phyloP scores from a whole-genome alignment of 208 protist species.

The Wallacemonas rigidus region DNA sequence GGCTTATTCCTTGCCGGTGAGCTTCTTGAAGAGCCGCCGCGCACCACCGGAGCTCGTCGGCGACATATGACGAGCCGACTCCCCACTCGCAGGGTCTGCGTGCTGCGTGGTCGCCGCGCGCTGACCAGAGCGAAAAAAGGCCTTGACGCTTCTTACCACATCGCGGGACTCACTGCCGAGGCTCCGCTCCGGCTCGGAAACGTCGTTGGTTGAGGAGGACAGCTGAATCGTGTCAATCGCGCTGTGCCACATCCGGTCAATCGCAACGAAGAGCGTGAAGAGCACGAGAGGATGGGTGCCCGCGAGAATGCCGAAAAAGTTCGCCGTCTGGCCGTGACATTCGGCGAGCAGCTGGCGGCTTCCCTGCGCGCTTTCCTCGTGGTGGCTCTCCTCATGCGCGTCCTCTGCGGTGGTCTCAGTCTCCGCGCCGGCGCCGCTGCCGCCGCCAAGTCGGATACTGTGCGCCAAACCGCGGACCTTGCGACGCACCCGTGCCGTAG shows the following conservation, averaged over 20 bases:
- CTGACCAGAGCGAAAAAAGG: conserved; percentile 6
- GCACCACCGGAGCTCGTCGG: not conserved
- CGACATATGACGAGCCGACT: not conserved
- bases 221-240: conserved; percentile 19
- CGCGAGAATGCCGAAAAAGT: conserved; percentile 42
- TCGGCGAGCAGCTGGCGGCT: conserved; percentile 35
- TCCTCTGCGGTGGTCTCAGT: not conserved
- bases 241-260: conserved; percentile 50
- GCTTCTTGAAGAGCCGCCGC: conserved; percentile 16
- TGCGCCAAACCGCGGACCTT: conserved; percentile 5
- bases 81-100: not conserved
- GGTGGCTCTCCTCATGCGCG: not conserved
- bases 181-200: not conserved
- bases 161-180: not conserved
- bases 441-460: conserved; percentile 1
- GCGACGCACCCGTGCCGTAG: conserved; percentile 13
- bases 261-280: conserved; percentile 52
- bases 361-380: not conserved
- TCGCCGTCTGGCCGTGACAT: conserved; percentile 44
- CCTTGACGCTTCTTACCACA: conserved; percentile 6
- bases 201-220: not conserved
- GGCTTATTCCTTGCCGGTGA: not conserved
- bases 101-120: not conserved
- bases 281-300: conserved; percentile 33
- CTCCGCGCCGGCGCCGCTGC: not conserved